Percentiles rank a stretch among this genome's conserved stretches.
These are phyloP conservation scores for Epichloe sibirici DNA, from an alignment of 2,329 filamentous ascomycete species.

Conservation along the genomic window DNA sequence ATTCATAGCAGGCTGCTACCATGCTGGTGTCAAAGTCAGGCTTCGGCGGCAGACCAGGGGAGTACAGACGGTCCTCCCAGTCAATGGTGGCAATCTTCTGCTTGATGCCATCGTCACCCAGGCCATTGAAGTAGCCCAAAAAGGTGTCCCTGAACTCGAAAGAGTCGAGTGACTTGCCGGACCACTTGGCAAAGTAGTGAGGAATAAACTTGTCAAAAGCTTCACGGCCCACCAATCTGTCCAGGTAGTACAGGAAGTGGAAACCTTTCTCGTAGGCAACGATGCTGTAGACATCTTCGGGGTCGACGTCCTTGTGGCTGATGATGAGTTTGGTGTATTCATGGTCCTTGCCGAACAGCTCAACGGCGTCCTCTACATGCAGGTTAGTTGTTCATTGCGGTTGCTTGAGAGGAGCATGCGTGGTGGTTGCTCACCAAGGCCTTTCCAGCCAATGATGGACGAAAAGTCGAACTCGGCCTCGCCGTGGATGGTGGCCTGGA, in stretches of 20 bases:
- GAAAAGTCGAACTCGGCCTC: constrained; percentile 85
- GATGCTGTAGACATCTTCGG: constrained; percentile 88
- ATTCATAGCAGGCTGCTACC: constrained; percentile 70
- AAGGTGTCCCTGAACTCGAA: constrained; percentile 90
- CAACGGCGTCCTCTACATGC: constrained; percentile 56
- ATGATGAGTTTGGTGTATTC: constrained; percentile 88
- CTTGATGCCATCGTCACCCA: constrained; percentile 49
- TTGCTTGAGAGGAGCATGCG: not conserved
- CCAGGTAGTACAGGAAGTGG: constrained; percentile 83
- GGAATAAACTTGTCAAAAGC: constrained; percentile 94
- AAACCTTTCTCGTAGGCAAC: constrained; percentile 96
- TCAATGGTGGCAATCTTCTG: constrained; percentile 62
- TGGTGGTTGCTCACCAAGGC: constrained; percentile 39
- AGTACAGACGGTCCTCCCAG: constrained; percentile 84
- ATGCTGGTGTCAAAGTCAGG: constrained; percentile 82
- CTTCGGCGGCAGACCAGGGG: constrained; percentile 79
- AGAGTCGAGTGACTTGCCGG: constrained; percentile 77
- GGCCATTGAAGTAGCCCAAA: constrained; percentile 64
- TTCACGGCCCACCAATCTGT: constrained; percentile 70
- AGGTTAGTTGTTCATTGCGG: not conserved
- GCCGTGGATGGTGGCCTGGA: constrained; percentile 65
- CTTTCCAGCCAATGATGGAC: constrained; percentile 91
- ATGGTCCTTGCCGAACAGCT: constrained; percentile 68
- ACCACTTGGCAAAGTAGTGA: constrained; percentile 81
- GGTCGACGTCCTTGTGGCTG: constrained; percentile 79